Evolutionary conservation across 257 asterid genomes (phyloP), one percentile per base, ranked within the genome.

Genomic region (Ehretia macrophylla): DNA sequence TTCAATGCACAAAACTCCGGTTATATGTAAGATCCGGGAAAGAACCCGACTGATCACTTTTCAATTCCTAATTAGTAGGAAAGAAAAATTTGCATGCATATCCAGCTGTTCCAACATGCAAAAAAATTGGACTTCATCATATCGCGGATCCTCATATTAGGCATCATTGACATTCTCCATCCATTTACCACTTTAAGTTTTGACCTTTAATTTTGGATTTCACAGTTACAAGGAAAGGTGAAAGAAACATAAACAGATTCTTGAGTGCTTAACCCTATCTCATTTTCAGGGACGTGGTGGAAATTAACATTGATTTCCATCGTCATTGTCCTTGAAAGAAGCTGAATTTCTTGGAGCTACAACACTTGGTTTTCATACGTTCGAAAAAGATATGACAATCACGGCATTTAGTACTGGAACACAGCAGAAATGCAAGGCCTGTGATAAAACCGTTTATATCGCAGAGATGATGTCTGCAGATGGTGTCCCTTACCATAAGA

Each of bases 381-480:
- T 38, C 44, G 16, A 42, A 42, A 2, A 42, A 42, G 16, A 42
- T 27, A 27, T 10, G 16, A 42, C 16, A 42, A 42, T 42, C 47
- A 72, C 60, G 77, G 48, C 72, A 17, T 72, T 66, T 18, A n/a
- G n/a, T n/a, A 39, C 50, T 39, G 72, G 72, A 3, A 22, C 17
- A 35, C 59, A 32, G 18, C 68, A 71, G 37, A 84, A 84, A 73
- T 84, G 93, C 73, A 81, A 75, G 72, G 78, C 79, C 35, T 84
- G 93, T 54, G 88, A 81, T 27, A 72, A 81, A 67, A 79, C 84
- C 17, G 93, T 84, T 53, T 75, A 84, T 73, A 75, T 79, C 60
- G 82, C 67, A 8, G 88, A 84, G 69, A 81, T 82, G 79, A 70
- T 84, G 55, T 72, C 92, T 39, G 81, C 85, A 0, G 82, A 79